Conservation (phyloP, 176 grass and related monocot species). For the Oryza meyeriana region DNA sequence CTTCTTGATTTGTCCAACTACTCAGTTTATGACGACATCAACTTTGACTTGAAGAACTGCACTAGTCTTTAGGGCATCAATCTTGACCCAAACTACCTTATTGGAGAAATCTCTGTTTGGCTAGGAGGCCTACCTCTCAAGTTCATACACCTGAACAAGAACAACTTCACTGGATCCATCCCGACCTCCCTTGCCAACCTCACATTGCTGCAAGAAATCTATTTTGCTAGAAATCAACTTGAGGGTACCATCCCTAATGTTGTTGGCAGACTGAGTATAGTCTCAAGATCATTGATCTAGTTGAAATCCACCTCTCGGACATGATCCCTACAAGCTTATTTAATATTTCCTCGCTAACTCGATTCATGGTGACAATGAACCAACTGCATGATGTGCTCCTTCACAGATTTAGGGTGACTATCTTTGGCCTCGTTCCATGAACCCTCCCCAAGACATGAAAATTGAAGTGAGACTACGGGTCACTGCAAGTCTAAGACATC, state of each 20-base stretch:
- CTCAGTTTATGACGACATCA: constrained; percentile 4
- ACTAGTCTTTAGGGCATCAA: neutral
- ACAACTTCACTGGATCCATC: constrained; percentile 25
- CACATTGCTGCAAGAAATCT: neutral
- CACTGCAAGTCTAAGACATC: too few species aligned
- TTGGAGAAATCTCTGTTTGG: constrained; percentile 22
- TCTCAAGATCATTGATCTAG: neutral
- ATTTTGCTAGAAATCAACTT: neutral
- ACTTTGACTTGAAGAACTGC: neutral
- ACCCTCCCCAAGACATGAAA: too few species aligned
- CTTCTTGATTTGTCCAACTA: constrained; percentile 2
- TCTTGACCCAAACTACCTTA: neutral
- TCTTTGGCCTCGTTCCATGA: too few species aligned
- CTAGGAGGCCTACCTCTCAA: neutral
- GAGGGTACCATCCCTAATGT: constrained; percentile 16
- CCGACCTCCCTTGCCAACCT: constrained; percentile 17
- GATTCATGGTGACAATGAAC: neutral
- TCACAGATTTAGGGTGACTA: too few species aligned
- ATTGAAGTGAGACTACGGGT: too few species aligned
- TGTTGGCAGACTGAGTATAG: neutral
- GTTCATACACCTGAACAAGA: neutral
- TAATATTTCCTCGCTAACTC: constrained; percentile 34
- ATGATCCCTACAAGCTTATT: constrained; percentile 30
- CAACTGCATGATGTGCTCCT: constrained; percentile 32
- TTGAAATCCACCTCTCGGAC: constrained; percentile 17